Conservation (phyloP, 164 flowering plant species). For the Akebia trifoliata region DNA sequence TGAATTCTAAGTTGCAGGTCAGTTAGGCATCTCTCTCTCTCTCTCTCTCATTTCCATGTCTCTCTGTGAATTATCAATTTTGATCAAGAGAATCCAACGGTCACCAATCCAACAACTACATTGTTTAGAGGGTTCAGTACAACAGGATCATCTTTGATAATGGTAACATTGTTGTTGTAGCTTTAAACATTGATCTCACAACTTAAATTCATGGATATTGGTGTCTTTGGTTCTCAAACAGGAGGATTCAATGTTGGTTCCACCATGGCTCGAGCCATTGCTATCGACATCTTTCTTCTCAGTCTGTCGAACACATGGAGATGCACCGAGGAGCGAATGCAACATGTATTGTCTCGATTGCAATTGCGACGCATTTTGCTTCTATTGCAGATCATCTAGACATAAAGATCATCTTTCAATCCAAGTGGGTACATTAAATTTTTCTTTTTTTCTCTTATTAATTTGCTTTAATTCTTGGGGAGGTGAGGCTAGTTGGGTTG, state of each 20-base stretch:
- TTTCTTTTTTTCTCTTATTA: neutral
- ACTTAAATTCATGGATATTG: neutral
- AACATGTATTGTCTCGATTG: slow-evolving; percentile 91
- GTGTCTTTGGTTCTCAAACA: too few relatives aligned
- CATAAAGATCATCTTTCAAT: slow-evolving; percentile 83
- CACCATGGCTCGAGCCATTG: slow-evolving; percentile 79
- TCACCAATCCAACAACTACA: too few relatives aligned
- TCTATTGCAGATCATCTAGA: slow-evolving; percentile 65
- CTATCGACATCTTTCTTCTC: slow-evolving; percentile 60
- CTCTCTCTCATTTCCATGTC: too few relatives aligned
- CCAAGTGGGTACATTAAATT: slow-evolving; percentile 48
- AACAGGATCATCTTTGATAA: too few relatives aligned
- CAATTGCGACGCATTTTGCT: slow-evolving; percentile 64
- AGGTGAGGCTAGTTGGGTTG: too few relatives aligned
- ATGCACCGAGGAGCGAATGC: slow-evolving; percentile 73
- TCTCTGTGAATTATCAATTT: too few relatives aligned
- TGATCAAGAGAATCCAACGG: too few relatives aligned
- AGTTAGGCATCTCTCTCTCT: slow-evolving; percentile 30
- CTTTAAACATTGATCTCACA: too few relatives aligned
- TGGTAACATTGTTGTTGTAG: too few relatives aligned
- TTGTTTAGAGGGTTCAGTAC: too few relatives aligned
- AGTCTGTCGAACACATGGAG: slow-evolving; percentile 64
- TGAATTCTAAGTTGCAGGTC: slow-evolving; percentile 58
- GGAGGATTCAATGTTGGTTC: slow-evolving; percentile 54
- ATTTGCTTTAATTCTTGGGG: neutral